A percentile compares a stretch with the other conserved stretches of the same genome.
These are phyloP conservation scores for Eutreptiella sp. DNA, from an alignment of 208 protist species.

Conservation along the genomic window DNA sequence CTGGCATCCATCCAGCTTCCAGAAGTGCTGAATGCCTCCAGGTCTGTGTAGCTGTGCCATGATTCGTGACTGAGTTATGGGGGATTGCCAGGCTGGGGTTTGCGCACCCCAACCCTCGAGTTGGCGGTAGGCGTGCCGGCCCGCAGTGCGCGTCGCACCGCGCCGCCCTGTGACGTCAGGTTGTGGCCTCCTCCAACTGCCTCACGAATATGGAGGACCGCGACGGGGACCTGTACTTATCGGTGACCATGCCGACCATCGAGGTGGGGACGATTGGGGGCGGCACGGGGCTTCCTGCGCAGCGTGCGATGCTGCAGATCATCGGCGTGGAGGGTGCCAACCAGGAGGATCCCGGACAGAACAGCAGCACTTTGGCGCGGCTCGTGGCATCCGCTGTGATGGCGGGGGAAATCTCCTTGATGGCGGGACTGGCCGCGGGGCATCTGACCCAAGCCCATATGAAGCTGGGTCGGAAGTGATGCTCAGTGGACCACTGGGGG, in stretches of 20 bases:
- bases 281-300: conserved; percentile 86
- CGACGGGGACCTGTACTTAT: conserved; percentile 82
- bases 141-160: too few species aligned
- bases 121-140: too few species aligned
- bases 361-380: conserved; percentile 81
- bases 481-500: background rate
- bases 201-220: conserved; percentile 89
- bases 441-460: conserved; percentile 80
- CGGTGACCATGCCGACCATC: conserved; percentile 94
- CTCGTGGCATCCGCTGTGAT: conserved; percentile 84
- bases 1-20: too few species aligned
- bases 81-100: too few species aligned
- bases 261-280: conserved; percentile 97
- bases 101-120: too few species aligned
- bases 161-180: too few species aligned
- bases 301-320: conserved; percentile 84
- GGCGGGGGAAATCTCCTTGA: conserved; percentile 93
- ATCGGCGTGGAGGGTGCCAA: conserved; percentile 78
- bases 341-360: conserved; percentile 65
- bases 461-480: conserved; percentile 78
- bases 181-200: conserved; percentile 93
- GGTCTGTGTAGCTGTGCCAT: too few species aligned
- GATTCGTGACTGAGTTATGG: too few species aligned
- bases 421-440: conserved; percentile 78
- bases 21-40: too few species aligned